These are phyloP conservation scores for Rhizopus sp. DNA, from an alignment of 371 early-diverging fungal species.

Conservation along the genomic window DNA sequence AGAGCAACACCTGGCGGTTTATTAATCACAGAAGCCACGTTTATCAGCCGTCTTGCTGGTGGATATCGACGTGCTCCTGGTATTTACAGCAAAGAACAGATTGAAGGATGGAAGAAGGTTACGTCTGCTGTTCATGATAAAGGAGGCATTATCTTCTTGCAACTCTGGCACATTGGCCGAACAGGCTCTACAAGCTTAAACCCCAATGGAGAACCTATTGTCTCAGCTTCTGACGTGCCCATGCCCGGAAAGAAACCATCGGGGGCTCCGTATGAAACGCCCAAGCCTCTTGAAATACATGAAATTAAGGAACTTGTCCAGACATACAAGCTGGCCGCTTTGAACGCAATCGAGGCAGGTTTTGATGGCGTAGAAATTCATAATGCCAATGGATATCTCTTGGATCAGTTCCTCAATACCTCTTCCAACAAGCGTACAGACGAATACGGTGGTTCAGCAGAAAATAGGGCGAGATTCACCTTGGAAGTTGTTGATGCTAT, in stretches of 20 bases:
- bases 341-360: constrained; percentile 42
- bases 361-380: constrained; percentile 76
- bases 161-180: constrained; percentile 58
- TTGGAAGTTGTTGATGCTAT: constrained; percentile 59
- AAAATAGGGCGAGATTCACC: constrained; percentile 70
- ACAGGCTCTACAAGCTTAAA: constrained; percentile 1
- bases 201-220: constrained; percentile 2
- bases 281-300: constrained; percentile 54
- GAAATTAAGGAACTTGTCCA: constrained; percentile 61
- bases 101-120: constrained; percentile 57
- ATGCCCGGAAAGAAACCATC: background rate
- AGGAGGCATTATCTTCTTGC: constrained; percentile 57
- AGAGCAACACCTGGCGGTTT: constrained; percentile 59
- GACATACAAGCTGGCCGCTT: constrained; percentile 62
- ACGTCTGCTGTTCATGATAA: constrained; percentile 59
- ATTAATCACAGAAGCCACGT: constrained; percentile 58
- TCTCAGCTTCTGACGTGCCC: constrained; percentile 6
- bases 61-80: constrained; percentile 39
- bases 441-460: constrained; percentile 72
- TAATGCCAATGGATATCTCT: constrained; percentile 66
- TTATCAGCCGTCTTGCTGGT: constrained; percentile 43
- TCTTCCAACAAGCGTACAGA: constrained; percentile 53
- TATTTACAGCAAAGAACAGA: constrained; percentile 43
- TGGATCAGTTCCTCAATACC: constrained; percentile 56
- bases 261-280: background rate